Percentiles rank a stretch among this genome's conserved stretches.
Conservation (phyloP, 345 rosid species). For the Boechera retrofracta region DNA sequence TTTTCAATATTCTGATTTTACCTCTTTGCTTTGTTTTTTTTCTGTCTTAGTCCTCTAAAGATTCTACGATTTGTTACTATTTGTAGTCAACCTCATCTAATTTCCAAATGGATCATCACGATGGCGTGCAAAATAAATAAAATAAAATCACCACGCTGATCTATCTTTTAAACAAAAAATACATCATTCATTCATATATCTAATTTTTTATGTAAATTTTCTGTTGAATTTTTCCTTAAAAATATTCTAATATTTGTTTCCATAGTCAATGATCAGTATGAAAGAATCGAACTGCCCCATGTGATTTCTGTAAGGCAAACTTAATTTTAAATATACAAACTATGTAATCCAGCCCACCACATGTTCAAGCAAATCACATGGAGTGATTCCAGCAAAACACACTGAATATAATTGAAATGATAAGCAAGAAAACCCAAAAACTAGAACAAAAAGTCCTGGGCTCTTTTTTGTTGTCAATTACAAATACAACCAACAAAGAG, state of each 20-base stretch:
- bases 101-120: not conserved
- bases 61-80: not conserved
- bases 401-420: not conserved
- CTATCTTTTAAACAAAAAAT: not conserved
- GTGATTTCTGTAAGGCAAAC: conserved; percentile 7
- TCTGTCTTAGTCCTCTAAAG: not conserved
- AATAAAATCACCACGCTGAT: not conserved
- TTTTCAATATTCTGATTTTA: not conserved
- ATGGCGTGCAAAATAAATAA: not conserved
- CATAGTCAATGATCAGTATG: not conserved
- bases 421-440: conserved; percentile 6
- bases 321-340: not conserved
- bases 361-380: conserved; percentile 23
- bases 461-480: not conserved
- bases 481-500: too few relatives aligned
- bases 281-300: conserved; percentile 22
- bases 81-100: not conserved
- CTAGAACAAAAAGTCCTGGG: not conserved
- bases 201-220: not conserved
- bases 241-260: not conserved
- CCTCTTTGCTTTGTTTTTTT: not conserved
- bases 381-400: conserved; percentile 32
- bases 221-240: not conserved
- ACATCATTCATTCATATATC: not conserved
- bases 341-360: conserved; percentile 23